Evolutionary conservation across 139 green algal species (phyloP), one percentile per base, ranked within the genome.

Genomic region (Chlorella sp.): DNA sequence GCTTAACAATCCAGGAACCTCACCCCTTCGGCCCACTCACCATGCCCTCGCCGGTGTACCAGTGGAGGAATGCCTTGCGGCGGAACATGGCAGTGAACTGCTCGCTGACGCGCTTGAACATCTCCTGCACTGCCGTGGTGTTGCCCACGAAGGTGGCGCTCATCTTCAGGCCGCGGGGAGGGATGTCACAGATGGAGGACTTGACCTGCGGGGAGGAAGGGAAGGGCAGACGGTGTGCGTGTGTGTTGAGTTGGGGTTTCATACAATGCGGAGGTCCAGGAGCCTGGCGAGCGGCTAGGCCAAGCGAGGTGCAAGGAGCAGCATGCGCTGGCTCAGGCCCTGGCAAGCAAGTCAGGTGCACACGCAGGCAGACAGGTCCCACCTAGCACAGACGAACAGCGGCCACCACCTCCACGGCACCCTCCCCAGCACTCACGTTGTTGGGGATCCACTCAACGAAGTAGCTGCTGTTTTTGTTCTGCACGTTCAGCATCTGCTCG

Each of bases 21-120:
- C 64, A 71, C 34, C 75, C 75, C 34, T 2, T 7, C 12, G 2
- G 75, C n/a, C 75, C 28, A 36, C 75, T 81, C 79, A 64, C 40
- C 82, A 99, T 99, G 92, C 98, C 98, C 96, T 99, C 98, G 37
- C 93, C 98, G 32, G 98, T 99, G 96, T 99, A 99, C 98, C 98
- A 99, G 95, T 99, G 98, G n/a, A 99, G 94, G 97, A 99, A 99
- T 60, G 98, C 98, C 95, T 99, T 99, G 89, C 98, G 95, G 68
- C 98, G 92, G 97, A 99, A 99, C 98, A 99, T 99, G 90, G 97
- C 98, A 53, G 98, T 99, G 95, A 99, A 99, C 95, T 99, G 98
- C 96, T 99, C 98, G 71, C 89, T 94, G 83, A 97, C 97, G 91
- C 96, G 97, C 96, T 97, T 99, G 96, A 97, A 98, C 96, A 98